Base-by-base conservation (phyloP, 2,329 filamentous ascomycete genomes). In the Phaeosphaeria sp. region DNA sequence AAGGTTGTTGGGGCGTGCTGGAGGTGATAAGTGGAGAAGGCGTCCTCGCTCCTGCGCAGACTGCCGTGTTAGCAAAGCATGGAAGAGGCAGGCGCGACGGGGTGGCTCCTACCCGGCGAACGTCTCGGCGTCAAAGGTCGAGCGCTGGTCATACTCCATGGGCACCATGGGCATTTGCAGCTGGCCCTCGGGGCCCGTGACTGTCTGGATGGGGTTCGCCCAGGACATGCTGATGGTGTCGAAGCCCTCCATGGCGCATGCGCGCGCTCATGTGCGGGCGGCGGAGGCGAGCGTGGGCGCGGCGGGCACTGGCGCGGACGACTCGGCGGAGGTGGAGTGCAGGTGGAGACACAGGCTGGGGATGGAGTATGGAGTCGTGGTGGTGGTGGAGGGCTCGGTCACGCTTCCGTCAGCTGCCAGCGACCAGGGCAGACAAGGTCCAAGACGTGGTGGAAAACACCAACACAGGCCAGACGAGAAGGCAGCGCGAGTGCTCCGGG, bases 141-240 rank as follows among this genome's bases (percentile, higher is more conserved):
- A 86, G 64, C 82, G 84, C 65, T 86, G 84, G 63, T 87, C 85
- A 48, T 82, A 81, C 59, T 88, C 86, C 65, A 87, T 78, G 30
- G 81, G 79, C 44, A 84, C 76, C 53, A 81, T 76, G 42, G 78
- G 75, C 64, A 80, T 76, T 11, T 69, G 59, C 55, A 77, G 63
- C 54, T 75, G 73, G 56, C 72, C 74, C 63, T 77, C 75, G 43
- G 69, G 69, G 55, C 78, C 78, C 52, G 82, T 80, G 49, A 84
- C 78, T 72, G 83, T 81, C 49, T 83, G 81, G 72, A 87, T 79
- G 62, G 85, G 83, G 65, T 82, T 83, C 55, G 83, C 81, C 76
- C 87, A 76, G 69, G 84, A 84, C 86, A 88, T 87, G 73, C 83
- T 81, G 77, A 84, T 83, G 64, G 83, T 84, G 73, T 87, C 85